Base-by-base conservation (phyloP, 352 stramenopile genomes). In the Globisporangium orthogonon region DNA sequence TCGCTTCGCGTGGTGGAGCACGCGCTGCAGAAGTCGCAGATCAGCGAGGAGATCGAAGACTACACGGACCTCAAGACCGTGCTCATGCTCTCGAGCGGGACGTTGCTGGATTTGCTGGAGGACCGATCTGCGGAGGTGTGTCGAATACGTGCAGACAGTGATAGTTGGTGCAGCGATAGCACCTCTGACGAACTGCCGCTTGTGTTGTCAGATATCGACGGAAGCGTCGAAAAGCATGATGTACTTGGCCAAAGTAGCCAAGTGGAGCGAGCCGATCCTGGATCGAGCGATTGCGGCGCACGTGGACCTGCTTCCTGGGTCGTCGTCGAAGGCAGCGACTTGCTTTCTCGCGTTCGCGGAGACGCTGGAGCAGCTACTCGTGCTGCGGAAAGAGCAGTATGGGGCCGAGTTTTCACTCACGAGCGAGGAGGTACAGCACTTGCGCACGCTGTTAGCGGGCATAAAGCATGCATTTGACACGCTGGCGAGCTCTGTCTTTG, bases 21-120 rank as follows among this genome's bases (percentile, higher is more conserved):
- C 18, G 67, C 79, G 31, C 54, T 89, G 11, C 50, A 73, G 9
- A 89, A 89, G 59, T 67, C 58, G 1, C 73, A 77, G 47, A 73
- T 87, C 30, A 73, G 74, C 29, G 78, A 87, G 68, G 64, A 71
- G 17, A 41, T 76, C 29, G 59, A 62, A 7, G 54, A 73, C 23
- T 55, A 73, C 28, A 58, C 73, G 31, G 68, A 70, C 11, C 67
- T 73, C 46, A 73, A 76, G 14, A 85, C 65, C 7, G 53, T 70
- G 3, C 63, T 65, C 4, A 87, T 90, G 80, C 74, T 88, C 61
- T 76, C 80, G 4, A 90, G 76, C 31, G 80, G 80, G 3, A 64
- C 72, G 1, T 31, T 88, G 46, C 56, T 90, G 9, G 79, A 79
- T 9, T 66, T 90, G 11, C 59, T 90, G 33, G 80, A 90, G 43